Evolutionary conservation across 164 flowering plant species (phyloP).

Genomic region (Macadamia integrifolia): DNA sequence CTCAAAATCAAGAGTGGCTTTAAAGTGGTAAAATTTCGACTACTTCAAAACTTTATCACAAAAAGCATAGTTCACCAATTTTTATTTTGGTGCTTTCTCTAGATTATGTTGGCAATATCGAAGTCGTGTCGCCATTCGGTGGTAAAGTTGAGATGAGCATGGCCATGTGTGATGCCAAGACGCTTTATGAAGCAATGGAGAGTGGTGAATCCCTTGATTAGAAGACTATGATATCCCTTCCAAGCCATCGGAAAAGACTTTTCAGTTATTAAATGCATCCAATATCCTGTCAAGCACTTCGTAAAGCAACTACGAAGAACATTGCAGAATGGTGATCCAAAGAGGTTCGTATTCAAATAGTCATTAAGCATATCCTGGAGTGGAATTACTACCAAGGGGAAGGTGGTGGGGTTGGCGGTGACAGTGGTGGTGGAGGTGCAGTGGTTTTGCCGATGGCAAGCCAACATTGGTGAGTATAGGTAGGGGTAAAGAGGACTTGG

Average conservation of each 20-base stretch:
- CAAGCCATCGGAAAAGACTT: constrained; percentile 34
- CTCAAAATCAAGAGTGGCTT: not conserved
- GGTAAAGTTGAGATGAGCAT: constrained; percentile 27
- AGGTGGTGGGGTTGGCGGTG: too few relatives aligned
- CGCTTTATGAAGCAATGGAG: constrained; percentile 39
- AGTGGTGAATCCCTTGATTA: constrained; percentile 28
- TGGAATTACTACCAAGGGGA: too few relatives aligned
- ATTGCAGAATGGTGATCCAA: constrained; percentile 11
- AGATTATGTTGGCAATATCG: constrained; percentile 25
- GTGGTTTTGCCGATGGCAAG: too few relatives aligned
- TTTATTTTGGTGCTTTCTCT: not conserved
- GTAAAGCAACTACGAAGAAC: constrained; percentile 29
- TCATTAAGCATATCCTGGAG: too few relatives aligned
- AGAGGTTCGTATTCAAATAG: constrained; percentile 17
- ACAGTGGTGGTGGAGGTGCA: too few relatives aligned
- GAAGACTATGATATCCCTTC: constrained; percentile 23
- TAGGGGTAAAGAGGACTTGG: too few relatives aligned
- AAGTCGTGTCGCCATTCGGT: constrained; percentile 17
- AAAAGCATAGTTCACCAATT: too few relatives aligned
- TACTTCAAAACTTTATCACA: too few relatives aligned
- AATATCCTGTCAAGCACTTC: constrained; percentile 32
- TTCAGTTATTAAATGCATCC: constrained; percentile 17
- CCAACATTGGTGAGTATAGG: too few relatives aligned
- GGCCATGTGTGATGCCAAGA: constrained; percentile 46
- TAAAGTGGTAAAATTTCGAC: constrained; percentile 22